Conservation (phyloP, 129 eudicot genomes). For the sunflower (Helianthus annuus) region HanXRQr2.0-SUNRISE NC_035441.2:185068675-185069174, state of each 20-base stretch:
- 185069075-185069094: constrained; percentile 92
- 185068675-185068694: constrained; percentile 91
- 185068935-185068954: constrained; percentile 86
- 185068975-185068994: constrained; percentile 96
- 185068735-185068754: neutral
- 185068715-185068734: constrained; percentile 66
- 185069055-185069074: constrained; percentile 89
- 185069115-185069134: constrained; percentile 72
- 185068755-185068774: too few species aligned
- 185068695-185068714: constrained; percentile 75
- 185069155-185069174: constrained; percentile 71
- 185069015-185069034: constrained; percentile 92
- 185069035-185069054: constrained; percentile 87
- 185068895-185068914: constrained; percentile 82
- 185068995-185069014: constrained; percentile 99
- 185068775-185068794: constrained; percentile 38
- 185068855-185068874: constrained; percentile 77
- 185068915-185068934: constrained; percentile 84
- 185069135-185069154: constrained; percentile 93
- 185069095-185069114: constrained; percentile 86
- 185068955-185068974: constrained; percentile 97
- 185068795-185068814: constrained; percentile 96
- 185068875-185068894: constrained; percentile 86
- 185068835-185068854: constrained; percentile 92
- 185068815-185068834: constrained; percentile 97